Conservation (phyloP, 306 rosid species). For the Inga oerstediana region DNA sequence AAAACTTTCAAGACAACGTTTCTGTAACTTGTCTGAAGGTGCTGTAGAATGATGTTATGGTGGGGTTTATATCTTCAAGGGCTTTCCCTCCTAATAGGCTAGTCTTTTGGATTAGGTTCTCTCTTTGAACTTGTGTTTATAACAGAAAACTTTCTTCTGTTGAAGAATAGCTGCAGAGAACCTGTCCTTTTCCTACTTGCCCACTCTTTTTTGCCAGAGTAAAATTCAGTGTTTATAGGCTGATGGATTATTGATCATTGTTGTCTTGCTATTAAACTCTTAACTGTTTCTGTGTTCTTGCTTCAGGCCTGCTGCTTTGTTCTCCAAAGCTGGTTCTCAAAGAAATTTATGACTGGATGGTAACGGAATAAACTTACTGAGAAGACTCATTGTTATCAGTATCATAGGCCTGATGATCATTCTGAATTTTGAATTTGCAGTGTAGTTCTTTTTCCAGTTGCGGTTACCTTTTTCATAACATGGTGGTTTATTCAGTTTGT, state of each 20-base stretch:
- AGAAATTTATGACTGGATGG: slow-evolving; percentile 99
- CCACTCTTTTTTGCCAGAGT: not conserved
- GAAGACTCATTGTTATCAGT: not conserved
- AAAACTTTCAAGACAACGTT: not conserved
- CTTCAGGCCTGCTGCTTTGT: slow-evolving; percentile 89
- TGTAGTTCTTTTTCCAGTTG: slow-evolving; percentile 91
- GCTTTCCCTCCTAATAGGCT: no score
- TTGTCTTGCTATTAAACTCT: slow-evolving; percentile 7
- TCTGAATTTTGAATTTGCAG: slow-evolving; percentile 61
- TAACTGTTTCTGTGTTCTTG: slow-evolving; percentile 26
- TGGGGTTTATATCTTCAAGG: no score
- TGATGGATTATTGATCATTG: not conserved
- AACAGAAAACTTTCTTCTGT: not conserved
- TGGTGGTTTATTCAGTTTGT: slow-evolving; percentile 97
- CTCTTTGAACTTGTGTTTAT: no score
- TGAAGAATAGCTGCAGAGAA: not conserved
- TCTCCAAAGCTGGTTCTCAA: slow-evolving; percentile 93
- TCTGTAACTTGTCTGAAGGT: not conserved
- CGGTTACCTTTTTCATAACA: slow-evolving; percentile 82
- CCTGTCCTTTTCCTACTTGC: not conserved
- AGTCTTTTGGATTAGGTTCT: no score
- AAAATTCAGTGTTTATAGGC: not conserved
- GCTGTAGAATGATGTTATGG: no score
- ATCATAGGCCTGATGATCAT: slow-evolving; percentile 25
- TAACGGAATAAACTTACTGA: slow-evolving; percentile 40